Evolutionary conservation across 805 yeast species (phyloP).

Genomic region (Metschnikowia lochheadii): DNA sequence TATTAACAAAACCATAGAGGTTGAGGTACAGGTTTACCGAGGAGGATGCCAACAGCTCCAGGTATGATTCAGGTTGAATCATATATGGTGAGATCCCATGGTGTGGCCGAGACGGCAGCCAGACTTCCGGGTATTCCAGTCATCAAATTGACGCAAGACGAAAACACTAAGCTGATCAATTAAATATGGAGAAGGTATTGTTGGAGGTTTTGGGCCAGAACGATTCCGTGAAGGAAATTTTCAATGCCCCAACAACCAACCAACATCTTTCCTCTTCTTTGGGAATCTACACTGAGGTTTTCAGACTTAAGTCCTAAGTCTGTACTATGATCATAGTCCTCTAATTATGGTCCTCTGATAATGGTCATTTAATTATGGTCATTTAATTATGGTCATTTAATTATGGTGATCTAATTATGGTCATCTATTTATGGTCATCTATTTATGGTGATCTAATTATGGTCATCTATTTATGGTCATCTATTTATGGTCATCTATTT

Average conservation of each 20-base stretch:
- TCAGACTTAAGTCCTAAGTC: no score
- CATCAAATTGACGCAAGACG: constrained; percentile 88
- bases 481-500: no score
- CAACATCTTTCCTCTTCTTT: constrained; percentile 59
- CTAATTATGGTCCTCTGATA: no score
- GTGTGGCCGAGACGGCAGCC: constrained; percentile 95
- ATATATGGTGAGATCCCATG: constrained; percentile 84
- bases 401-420: no score
- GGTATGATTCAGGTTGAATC: no score
- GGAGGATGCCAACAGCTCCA: constrained; percentile 33
- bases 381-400: no score
- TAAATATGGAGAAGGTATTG: constrained; percentile 88
- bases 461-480: no score
- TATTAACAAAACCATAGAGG: constrained; percentile 63
- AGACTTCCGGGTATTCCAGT: constrained; percentile 97
- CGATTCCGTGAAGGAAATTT: constrained; percentile 92
- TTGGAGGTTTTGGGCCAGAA: constrained; percentile 89
- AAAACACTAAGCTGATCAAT: constrained; percentile 87
- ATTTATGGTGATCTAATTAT: no score
- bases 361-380: no score
- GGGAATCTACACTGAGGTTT: no score
- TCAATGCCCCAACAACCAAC: constrained; percentile 96
- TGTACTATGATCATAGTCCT: no score
- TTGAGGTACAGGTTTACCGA: constrained; percentile 50
- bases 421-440: no score